Evolutionary conservation across 805 yeast species (phyloP).

Genomic region (Scheffersomyces ergatensis): DNA sequence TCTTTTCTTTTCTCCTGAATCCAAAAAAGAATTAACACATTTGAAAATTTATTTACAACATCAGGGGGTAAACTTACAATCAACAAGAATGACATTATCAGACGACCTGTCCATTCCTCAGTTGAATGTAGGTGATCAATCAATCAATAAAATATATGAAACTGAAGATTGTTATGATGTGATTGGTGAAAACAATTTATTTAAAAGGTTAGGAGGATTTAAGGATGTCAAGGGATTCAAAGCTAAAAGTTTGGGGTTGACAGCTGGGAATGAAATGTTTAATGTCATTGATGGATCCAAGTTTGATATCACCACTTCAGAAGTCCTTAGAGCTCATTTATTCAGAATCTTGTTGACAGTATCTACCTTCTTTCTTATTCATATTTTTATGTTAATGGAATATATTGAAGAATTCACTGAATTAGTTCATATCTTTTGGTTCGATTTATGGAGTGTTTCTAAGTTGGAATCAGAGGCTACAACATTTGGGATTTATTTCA

Average conservation of each 20-base stretch:
- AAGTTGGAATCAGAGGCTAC: neutral
- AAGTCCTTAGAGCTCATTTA: constrained; percentile 15
- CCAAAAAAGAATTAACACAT: too few species aligned
- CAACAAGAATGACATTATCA: neutral
- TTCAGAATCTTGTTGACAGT: constrained; percentile 10
- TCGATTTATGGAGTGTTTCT: constrained; percentile 4
- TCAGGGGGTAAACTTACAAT: too few species aligned
- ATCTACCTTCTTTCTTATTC: constrained; percentile 4
- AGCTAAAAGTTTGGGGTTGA: constrained; percentile 11
- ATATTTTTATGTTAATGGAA: neutral
- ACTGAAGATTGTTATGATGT: neutral
- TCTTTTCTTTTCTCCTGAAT: too few species aligned
- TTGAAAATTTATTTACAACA: too few species aligned
- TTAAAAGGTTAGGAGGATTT: constrained; percentile 1
- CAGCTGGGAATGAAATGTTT: constrained; percentile 6
- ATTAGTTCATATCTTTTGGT: constrained; percentile 2
- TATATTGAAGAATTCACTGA: constrained; percentile 1
- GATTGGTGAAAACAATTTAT: neutral
- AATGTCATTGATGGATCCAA: constrained; percentile 11
- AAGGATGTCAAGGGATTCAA: constrained; percentile 8
- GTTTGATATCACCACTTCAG: constrained; percentile 13
- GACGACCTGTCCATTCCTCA: neutral
- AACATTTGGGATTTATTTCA: neutral
- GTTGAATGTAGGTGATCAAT: neutral
- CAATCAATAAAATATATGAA: too few species aligned